A percentile compares a stretch with the other conserved stretches of the same genome.
phyloP scores from a whole-genome alignment of 2,329 filamentous ascomycete species.

The Helotiales sp. region DNA sequence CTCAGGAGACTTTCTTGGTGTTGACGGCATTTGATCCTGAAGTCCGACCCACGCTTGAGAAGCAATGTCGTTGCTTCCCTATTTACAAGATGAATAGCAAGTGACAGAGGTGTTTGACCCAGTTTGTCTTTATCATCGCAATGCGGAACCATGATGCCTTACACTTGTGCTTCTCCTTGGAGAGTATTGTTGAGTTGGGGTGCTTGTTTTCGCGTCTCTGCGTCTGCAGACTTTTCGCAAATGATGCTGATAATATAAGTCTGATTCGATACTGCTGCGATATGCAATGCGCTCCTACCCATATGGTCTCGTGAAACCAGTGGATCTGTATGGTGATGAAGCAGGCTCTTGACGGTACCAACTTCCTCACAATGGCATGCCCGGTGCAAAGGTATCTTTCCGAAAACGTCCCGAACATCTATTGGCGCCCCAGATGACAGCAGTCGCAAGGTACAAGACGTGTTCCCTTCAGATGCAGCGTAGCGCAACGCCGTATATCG shows the following conservation, averaged over 20 bases:
- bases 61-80: not conserved
- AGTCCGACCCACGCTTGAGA: not conserved
- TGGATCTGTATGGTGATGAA: too few relatives aligned
- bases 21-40: not conserved
- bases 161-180: not conserved
- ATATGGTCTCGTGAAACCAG: too few relatives aligned
- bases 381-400: too few relatives aligned
- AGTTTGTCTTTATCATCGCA: not conserved
- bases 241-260: not conserved
- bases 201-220: not conserved
- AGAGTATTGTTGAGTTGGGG: not conserved
- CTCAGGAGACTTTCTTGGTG: not conserved
- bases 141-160: not conserved
- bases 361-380: too few relatives aligned
- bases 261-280: not conserved
- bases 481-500: too few relatives aligned
- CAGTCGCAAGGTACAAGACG: too few relatives aligned
- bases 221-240: not conserved
- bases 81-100: not conserved
- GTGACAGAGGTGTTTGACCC: not conserved
- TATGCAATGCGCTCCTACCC: too few relatives aligned
- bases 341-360: too few relatives aligned
- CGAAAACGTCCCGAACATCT: not conserved
- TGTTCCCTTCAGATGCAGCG: too few relatives aligned
- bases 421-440: too few relatives aligned